These are phyloP conservation scores for Aurinia saxatilis DNA, from an alignment of 345 rosid genomes.

Conservation along the genomic window DNA sequence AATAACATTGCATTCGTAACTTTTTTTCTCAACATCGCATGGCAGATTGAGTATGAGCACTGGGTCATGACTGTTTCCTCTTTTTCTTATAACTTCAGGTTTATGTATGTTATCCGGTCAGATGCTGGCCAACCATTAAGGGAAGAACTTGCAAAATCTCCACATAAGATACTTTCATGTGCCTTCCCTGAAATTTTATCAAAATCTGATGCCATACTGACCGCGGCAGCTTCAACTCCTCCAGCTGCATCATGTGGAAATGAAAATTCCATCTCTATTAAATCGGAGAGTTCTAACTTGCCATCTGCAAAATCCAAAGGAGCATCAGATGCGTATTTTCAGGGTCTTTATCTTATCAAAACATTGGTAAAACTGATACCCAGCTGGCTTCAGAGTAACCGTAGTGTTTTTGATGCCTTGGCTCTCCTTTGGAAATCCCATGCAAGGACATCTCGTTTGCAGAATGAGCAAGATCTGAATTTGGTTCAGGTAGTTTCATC, in stretches of 20 bases:
- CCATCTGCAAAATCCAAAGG: constrained; percentile 36
- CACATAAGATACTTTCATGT: constrained; percentile 76
- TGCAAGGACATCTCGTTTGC: constrained; percentile 75
- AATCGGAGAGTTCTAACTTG: constrained; percentile 34
- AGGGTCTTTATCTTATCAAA: constrained; percentile 86
- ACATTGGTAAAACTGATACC: constrained; percentile 84
- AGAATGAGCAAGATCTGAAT: constrained; percentile 84
- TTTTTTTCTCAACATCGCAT: neutral
- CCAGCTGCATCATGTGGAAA: constrained; percentile 53
- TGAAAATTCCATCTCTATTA: constrained; percentile 39
- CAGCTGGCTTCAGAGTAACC: constrained; percentile 86
- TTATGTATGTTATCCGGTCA: constrained; percentile 83
- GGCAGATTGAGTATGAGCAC: constrained; percentile 1
- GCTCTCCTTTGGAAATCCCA: constrained; percentile 88
- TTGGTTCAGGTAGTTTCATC: constrained; percentile 70
- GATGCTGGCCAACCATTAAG: constrained; percentile 95
- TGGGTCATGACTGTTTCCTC: constrained; percentile 5
- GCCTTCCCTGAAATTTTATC: constrained; percentile 76
- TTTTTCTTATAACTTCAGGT: constrained; percentile 41
- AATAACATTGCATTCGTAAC: constrained; percentile 5
- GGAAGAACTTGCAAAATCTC: constrained; percentile 94
- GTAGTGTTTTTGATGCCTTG: constrained; percentile 69
- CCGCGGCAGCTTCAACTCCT: no score
- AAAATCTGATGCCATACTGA: constrained; percentile 33
- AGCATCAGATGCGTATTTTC: constrained; percentile 75